phyloP scores from a whole-genome alignment of 2,329 filamentous ascomycete genomes.

The Alternaria gansuensis region DNA sequence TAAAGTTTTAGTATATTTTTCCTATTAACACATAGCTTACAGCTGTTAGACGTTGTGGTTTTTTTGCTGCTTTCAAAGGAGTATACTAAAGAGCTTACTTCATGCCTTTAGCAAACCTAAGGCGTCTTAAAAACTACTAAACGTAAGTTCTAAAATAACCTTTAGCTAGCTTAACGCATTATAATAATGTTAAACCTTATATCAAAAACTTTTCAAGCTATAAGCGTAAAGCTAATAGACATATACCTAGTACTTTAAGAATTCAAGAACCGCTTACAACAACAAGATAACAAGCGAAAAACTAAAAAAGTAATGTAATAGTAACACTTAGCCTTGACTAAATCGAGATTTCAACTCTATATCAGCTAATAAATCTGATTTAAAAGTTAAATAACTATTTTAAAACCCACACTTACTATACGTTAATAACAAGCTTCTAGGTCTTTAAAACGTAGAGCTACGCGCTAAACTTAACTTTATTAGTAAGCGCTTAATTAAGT shows the following conservation, averaged over 20 bases:
- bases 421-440: conserved; percentile 22
- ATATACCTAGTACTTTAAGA: background rate
- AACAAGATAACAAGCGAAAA: background rate
- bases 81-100: background rate
- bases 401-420: background rate
- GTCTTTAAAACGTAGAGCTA: background rate
- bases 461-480: background rate
- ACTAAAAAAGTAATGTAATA: background rate
- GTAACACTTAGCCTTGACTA: background rate
- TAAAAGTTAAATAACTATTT: background rate
- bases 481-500: background rate
- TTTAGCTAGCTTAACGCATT: background rate
- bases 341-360: background rate
- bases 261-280: background rate
- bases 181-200: background rate
- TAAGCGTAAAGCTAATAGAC: background rate
- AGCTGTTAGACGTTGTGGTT: background rate
- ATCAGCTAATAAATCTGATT: background rate
- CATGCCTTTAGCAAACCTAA: background rate
- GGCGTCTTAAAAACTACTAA: background rate
- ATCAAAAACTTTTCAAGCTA: conserved; percentile 1
- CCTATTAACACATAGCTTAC: background rate
- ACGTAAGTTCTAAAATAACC: background rate
- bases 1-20: background rate
- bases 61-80: background rate